Conservation (phyloP, 1,284 basidiomycete genomes). For the Apiotrichum veenhuisii region DNA sequence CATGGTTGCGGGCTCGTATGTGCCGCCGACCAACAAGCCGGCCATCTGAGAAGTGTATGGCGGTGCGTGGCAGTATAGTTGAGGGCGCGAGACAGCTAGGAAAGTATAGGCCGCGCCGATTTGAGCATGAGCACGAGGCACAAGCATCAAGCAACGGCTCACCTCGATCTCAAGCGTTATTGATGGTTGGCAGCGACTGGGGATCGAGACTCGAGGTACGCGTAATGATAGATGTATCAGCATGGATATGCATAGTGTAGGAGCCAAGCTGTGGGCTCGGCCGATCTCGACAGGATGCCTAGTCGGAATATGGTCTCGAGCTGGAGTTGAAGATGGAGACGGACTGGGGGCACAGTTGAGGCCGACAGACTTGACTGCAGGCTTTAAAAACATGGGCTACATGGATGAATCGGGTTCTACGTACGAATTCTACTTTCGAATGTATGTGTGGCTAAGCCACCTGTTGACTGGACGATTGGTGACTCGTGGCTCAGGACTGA, state of each 20-base stretch:
- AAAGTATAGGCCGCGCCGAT: background rate
- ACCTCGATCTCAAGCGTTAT: no score
- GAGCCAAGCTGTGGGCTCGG: background rate
- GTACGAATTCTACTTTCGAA: no score
- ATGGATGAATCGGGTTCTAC: no score
- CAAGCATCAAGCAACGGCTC: background rate
- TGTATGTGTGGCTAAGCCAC: no score
- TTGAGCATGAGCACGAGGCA: background rate
- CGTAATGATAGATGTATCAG: conserved; percentile 5
- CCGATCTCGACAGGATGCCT: background rate
- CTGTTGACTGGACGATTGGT: no score
- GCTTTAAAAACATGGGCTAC: background rate
- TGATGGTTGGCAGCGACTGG: no score
- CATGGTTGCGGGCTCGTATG: conserved; percentile 69
- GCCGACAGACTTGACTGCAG: background rate
- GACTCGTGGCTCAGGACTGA: no score
- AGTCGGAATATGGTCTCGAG: no score
- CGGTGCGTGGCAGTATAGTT: no score
- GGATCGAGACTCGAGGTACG: no score
- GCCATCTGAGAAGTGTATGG: background rate
- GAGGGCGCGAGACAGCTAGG: background rate
- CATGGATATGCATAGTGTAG: conserved; percentile 19
- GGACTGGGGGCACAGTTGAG: no score
- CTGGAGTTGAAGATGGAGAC: no score
- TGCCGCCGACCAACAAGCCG: conserved; percentile 35